Base-by-base conservation (phyloP, 2,329 filamentous ascomycete species). In the Xenoacremonium recifei region DNA sequence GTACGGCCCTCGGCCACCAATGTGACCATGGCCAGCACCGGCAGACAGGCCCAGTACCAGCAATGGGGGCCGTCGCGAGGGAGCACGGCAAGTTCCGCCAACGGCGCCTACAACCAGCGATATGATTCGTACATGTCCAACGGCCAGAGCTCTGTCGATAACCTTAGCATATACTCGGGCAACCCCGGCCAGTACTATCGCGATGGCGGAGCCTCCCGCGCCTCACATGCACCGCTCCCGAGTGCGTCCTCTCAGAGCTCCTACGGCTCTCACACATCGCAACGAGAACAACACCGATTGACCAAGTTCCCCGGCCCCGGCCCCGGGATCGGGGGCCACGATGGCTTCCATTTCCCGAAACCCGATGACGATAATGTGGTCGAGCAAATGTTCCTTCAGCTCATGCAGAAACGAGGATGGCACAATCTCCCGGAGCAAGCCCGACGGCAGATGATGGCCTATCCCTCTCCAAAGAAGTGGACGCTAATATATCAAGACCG, bases 321-420 rank as follows among this genome's bases (percentile, higher is more conserved):
- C 39, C 51, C 60, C 50, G 53, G 59, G 42, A 40, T 53, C 45
- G 62, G 63, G 33, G 62, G 66, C 27, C 66, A 69, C 50, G 77
- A 80, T 27, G 72, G 70, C 18, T 80, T 82, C 53, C 67, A 82
- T 49, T 79, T 93, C 38, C 78, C 82, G 35, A 82, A 86, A 55
- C 89, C 89, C 13, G 78, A 83, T 39, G 87, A 95, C 63, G 89
- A 95, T 60, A 80, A 83, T 45, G 71, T 95, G 12, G 87, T 96
- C 34, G 89, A 97, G 62, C 84, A 91, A 60, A 88, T 96, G 73
- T 97, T 97, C 60, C 75, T 91, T 58, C 85, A 89, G 39, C 72
- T 99, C 51, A 97, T 99, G 93, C 88, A 95, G 60, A 96, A 96
- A 70, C 82, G 93, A 69, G 93, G 92, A 51, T 97, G 91, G 89